phyloP scores from a whole-genome alignment of 805 yeast species.

The Blastobotrys mokoenaii region DNA sequence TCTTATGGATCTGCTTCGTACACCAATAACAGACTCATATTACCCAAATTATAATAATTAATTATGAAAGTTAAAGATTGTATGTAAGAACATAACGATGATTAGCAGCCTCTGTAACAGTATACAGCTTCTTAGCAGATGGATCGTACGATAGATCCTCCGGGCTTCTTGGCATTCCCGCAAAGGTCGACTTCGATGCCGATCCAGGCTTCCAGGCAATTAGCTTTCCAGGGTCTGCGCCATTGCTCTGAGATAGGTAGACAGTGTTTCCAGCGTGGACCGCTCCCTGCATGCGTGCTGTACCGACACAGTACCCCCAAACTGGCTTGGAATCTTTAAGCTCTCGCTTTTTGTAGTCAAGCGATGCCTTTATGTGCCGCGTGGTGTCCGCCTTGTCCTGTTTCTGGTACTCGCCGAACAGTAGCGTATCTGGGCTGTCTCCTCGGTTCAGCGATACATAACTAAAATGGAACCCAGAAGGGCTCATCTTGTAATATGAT shows the following conservation, averaged over 20 bases:
- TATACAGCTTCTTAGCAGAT: neutral
- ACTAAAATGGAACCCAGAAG: neutral
- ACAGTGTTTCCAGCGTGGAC: neutral
- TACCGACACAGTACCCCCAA: neutral
- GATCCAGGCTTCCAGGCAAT: neutral
- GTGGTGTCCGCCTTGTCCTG: neutral
- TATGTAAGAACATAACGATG: neutral
- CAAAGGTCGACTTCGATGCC: neutral
- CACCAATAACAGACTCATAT: no score
- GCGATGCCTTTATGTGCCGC: neutral
- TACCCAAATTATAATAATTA: no score
- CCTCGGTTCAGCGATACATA: neutral
- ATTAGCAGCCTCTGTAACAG: neutral
- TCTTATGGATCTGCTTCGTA: no score
- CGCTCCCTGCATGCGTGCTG: constrained; percentile 1
- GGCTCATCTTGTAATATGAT: neutral
- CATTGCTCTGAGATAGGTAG: neutral
- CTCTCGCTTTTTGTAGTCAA: constrained; percentile 1
- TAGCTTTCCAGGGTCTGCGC: neutral
- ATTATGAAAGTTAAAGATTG: neutral
- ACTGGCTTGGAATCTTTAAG: neutral
- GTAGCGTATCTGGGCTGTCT: neutral
- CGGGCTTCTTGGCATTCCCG: neutral
- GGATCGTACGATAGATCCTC: constrained; percentile 1
- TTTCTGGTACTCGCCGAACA: constrained; percentile 1